Percentiles rank a stretch among this genome's conserved stretches.
phyloP scores from a whole-genome alignment of 768 basidiomycete species.

The Scleroderma bovista region DNA sequence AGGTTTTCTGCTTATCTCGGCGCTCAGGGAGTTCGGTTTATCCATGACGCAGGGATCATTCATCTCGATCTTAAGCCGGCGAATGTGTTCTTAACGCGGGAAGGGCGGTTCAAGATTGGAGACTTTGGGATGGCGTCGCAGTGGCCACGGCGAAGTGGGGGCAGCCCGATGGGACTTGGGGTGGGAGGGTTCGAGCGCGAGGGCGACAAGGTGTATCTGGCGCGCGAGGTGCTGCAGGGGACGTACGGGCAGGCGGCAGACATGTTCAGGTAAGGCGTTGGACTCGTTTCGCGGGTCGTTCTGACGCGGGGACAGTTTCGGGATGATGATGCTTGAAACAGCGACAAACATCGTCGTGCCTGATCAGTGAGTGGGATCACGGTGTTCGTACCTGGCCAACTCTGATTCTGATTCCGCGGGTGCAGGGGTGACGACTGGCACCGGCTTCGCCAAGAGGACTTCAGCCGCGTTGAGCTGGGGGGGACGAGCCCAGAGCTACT shows the following conservation, averaged over 20 bases:
- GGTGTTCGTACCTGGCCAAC: constrained; percentile 14
- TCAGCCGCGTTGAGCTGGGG: constrained; percentile 73
- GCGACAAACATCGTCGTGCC: constrained; percentile 95
- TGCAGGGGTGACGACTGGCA: constrained; percentile 91
- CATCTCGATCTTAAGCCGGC: constrained; percentile 98
- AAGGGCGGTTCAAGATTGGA: constrained; percentile 91
- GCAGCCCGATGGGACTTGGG: constrained; percentile 31
- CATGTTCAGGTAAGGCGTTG: constrained; percentile 75
- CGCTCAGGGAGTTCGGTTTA: constrained; percentile 74
- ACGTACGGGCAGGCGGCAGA: constrained; percentile 91
- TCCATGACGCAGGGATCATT: constrained; percentile 83
- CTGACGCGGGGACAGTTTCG: constrained; percentile 62
- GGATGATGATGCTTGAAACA: constrained; percentile 93
- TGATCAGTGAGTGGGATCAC: constrained; percentile 74
- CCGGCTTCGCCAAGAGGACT: constrained; percentile 84
- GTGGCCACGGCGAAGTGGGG: constrained; percentile 61
- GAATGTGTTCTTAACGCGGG: constrained; percentile 86
- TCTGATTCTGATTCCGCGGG: not conserved
- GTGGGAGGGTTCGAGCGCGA: constrained; percentile 79
- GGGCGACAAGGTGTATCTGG: constrained; percentile 95
- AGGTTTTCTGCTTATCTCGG: constrained; percentile 5
- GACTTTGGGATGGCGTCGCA: constrained; percentile 99
- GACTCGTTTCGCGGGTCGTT: not conserved
- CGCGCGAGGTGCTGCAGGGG: constrained; percentile 91
- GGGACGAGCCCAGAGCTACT: constrained; percentile 57